Evolutionary conservation across 2,329 filamentous ascomycete species (phyloP), one percentile per base, ranked within the genome.

Genomic region (Passalora sequoiae): DNA sequence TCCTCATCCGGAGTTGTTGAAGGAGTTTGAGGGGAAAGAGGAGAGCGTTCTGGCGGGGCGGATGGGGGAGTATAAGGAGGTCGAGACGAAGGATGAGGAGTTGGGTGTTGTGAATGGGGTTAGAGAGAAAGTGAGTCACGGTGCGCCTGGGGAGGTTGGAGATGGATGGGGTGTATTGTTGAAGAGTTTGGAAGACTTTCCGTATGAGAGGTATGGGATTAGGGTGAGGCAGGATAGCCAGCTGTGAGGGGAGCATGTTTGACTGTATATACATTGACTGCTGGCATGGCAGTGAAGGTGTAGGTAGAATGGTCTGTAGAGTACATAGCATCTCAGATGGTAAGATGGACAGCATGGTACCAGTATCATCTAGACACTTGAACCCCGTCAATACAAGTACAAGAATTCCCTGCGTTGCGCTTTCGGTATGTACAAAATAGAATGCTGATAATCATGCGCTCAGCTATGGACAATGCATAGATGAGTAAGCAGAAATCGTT

Each of bases 41-140:
- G 76, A 75, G 8, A 79, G 89, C 62, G 87, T 98, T 2, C 69
- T 98, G 16, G 91, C 92, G 0, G 92, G 89, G 0, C 69, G 80
- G 55, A 89, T 84, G 17, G 86, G 85, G 10, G 80, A 84, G 67
- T 83, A 80, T 50, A 77, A 76, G 51, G 76, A 77, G 43, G 73
- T 74, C 40, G 66, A 59, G 44, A 48, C 56, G 58, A 56, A 60
- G 4, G 60, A 55, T 42, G 56, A 59, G 4, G 65, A 65, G 46
- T 64, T 60, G 49, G 68, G 66, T 46, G 66, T 63, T 19, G 47
- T 50, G 29, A 47, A 35, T 19, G 32, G 27, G 9, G 63, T 68
- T 44, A 63, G 62, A 21, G 55, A 64, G 9, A 66, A 66, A 46
- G 64, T 64, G 44, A 66, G 65, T 40, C 55, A 60, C 2, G 76